Conservation (phyloP, 352 stramenopile genomes). For the Globisporangium orthogonon region DNA sequence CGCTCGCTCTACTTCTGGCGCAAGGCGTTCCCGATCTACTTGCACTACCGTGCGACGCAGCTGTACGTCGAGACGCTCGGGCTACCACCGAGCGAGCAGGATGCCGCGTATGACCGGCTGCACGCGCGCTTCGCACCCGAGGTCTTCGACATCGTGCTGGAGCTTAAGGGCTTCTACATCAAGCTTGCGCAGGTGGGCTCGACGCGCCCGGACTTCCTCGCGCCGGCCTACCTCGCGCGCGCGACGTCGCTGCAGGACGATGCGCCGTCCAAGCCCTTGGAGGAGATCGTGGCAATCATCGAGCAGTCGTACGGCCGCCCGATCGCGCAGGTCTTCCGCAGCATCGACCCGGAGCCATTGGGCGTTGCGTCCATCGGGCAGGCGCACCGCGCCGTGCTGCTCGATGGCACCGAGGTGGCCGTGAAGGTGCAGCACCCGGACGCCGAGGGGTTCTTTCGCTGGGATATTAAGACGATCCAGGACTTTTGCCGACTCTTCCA, state of each 20-base stretch:
- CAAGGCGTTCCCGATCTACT: constrained; percentile 84
- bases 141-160: constrained; percentile 77
- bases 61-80: constrained; percentile 59
- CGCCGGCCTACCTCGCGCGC: constrained; percentile 73
- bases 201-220: constrained; percentile 73
- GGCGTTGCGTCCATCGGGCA: constrained; percentile 82
- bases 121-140: constrained; percentile 72
- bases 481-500: constrained; percentile 94
- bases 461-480: constrained; percentile 96
- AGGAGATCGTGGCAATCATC: constrained; percentile 73
- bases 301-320: constrained; percentile 62
- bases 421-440: constrained; percentile 93
- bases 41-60: constrained; percentile 73
- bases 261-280: constrained; percentile 62
- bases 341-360: constrained; percentile 64
- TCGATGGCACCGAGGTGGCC: constrained; percentile 67
- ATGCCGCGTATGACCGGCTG: constrained; percentile 62
- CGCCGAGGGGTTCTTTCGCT: constrained; percentile 91
- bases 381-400: constrained; percentile 67
- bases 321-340: constrained; percentile 41
- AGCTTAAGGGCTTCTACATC: constrained; percentile 87
- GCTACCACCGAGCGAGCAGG: constrained; percentile 45
- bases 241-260: constrained; percentile 75
- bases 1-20: constrained; percentile 84
- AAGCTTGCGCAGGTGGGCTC: constrained; percentile 81